These are phyloP conservation scores for Solanum corneliomulleri DNA, from an alignment of 257 asterid genomes.

Conservation along the genomic window DNA sequence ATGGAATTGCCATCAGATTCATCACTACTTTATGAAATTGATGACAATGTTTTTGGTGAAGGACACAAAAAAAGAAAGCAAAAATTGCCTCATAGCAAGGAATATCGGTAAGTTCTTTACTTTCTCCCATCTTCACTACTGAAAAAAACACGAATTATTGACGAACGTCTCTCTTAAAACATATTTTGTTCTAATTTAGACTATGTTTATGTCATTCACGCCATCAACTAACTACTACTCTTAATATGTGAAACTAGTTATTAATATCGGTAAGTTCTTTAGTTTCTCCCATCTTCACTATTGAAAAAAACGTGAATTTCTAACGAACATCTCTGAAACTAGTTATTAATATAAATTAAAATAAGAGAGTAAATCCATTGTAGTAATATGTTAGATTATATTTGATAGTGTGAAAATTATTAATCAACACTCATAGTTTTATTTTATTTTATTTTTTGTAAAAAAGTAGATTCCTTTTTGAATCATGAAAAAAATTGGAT, in stretches of 20 bases:
- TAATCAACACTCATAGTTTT: no score
- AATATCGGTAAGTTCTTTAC: constrained; percentile 37
- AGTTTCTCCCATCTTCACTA: neutral
- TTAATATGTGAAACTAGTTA: neutral
- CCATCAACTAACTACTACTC: neutral
- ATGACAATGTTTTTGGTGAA: constrained; percentile 11
- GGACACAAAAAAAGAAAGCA: constrained; percentile 29
- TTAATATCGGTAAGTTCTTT: constrained; percentile 20
- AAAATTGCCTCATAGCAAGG: constrained; percentile 50
- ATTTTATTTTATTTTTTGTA: no score
- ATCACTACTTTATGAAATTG: constrained; percentile 24
- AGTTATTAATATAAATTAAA: neutral
- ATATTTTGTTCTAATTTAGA: neutral
- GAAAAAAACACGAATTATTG: neutral
- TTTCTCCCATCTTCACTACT: neutral
- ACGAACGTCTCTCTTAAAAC: neutral
- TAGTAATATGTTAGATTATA: neutral
- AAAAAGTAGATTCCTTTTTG: no score
- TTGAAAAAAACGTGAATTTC: neutral
- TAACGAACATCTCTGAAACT: neutral
- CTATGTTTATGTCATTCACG: no score
- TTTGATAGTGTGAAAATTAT: neutral
- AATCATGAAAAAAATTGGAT: no score
- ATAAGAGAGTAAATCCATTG: neutral
- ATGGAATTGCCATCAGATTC: constrained; percentile 41